Conservation (phyloP, 2,329 filamentous ascomycete species). For the Colletotrichum tanaceti region DNA sequence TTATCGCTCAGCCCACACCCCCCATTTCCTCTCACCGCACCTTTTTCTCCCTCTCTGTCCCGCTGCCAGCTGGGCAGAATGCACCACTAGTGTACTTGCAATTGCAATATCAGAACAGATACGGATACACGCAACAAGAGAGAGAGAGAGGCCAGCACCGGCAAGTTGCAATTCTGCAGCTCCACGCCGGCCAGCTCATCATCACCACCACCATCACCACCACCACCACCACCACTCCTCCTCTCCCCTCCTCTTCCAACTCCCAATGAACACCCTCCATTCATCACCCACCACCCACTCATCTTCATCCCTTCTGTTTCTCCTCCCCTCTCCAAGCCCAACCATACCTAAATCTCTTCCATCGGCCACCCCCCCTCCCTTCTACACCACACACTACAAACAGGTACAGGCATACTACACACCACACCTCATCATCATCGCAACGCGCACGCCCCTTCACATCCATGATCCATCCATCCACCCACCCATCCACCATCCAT, state of each 20-base stretch:
- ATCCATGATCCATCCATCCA: constrained; percentile 20
- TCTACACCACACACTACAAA: constrained; percentile 17
- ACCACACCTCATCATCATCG: constrained; percentile 28
- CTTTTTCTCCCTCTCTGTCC: constrained; percentile 11
- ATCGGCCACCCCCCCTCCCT: background rate
- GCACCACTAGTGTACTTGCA: constrained; percentile 12
- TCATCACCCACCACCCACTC: no score
- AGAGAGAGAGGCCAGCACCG: background rate
- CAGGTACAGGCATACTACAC: no score
- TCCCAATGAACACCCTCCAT: constrained; percentile 35
- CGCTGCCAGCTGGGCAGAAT: constrained; percentile 22
- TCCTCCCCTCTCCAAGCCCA: background rate
- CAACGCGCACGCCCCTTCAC: constrained; percentile 19
- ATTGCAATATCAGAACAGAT: background rate
- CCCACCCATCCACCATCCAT: constrained; percentile 7
- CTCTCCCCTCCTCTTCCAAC: background rate
- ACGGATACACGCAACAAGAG: background rate
- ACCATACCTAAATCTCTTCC: constrained; percentile 7
- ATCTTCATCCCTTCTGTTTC: no score
- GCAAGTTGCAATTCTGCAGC: background rate
- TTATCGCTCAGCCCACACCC: constrained; percentile 32
- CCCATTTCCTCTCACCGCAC: constrained; percentile 34
- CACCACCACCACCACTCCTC: no score
- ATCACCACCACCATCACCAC: constrained; percentile 22
- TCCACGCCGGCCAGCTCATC: constrained; percentile 33